Conservation (phyloP, 345 rosid species). For the Reutealis trisperma region DNA sequence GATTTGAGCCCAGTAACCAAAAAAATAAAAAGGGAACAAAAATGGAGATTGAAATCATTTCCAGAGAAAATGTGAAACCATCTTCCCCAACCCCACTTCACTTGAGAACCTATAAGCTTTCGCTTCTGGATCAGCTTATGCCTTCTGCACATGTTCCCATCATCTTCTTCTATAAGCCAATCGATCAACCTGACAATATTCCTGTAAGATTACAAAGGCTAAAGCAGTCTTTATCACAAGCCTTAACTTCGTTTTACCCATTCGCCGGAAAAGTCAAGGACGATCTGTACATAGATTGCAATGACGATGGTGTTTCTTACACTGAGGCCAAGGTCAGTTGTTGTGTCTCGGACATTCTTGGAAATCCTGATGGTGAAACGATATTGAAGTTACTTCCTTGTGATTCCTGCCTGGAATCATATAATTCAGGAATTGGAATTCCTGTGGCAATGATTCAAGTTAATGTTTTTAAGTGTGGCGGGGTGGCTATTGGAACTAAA, state of each 20-base stretch:
- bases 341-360: slow-evolving; percentile 15
- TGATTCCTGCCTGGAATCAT: not conserved
- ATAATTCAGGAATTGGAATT: not conserved
- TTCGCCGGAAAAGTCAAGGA: slow-evolving; percentile 27
- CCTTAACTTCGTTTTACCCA: slow-evolving; percentile 23
- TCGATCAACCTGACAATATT: not conserved
- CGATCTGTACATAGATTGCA: slow-evolving; percentile 16
- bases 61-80: slow-evolving; percentile 9
- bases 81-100: slow-evolving; percentile 3
- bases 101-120: slow-evolving; percentile 15
- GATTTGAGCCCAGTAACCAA: too few relatives aligned
- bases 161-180: slow-evolving; percentile 7
- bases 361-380: slow-evolving; percentile 2
- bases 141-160: slow-evolving; percentile 8
- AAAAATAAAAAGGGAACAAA: too few relatives aligned
- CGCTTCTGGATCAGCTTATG: slow-evolving; percentile 5
- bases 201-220: slow-evolving; percentile 5
- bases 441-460: slow-evolving; percentile 25
- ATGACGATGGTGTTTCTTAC: slow-evolving; percentile 22
- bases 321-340: not conserved
- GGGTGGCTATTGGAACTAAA: slow-evolving; percentile 38
- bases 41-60: slow-evolving; percentile 13
- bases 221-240: slow-evolving; percentile 20
- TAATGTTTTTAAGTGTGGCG: slow-evolving; percentile 41
- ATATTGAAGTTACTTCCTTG: slow-evolving; percentile 20